phyloP scores from a whole-genome alignment of 306 rosid species.

The Glycine tomentella region DNA sequence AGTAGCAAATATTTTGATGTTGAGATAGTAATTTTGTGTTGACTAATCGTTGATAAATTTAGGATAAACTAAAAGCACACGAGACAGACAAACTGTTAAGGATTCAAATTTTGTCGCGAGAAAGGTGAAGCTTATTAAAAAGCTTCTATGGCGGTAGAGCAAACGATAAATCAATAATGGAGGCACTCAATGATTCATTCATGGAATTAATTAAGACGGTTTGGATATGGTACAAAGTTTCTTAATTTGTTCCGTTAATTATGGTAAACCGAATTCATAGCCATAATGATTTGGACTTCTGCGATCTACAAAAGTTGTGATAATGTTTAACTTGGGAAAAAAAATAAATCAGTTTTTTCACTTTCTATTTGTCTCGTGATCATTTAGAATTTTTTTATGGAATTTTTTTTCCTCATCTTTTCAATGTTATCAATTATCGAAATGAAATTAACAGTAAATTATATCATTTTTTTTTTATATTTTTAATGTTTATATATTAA shows the following conservation, averaged over 20 bases:
- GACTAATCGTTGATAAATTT: neutral
- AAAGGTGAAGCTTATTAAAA: slow-evolving; percentile 24
- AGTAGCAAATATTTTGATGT: too few species aligned
- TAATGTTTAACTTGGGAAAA: neutral
- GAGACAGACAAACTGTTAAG: slow-evolving; percentile 34
- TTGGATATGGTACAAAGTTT: slow-evolving; percentile 17
- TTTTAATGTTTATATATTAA: neutral
- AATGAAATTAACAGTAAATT: neutral
- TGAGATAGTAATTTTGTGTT: neutral
- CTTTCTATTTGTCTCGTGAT: slow-evolving; percentile 3
- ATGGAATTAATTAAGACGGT: slow-evolving; percentile 11
- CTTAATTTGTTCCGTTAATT: slow-evolving; percentile 38
- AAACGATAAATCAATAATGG: slow-evolving; percentile 35
- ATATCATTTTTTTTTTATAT: neutral
- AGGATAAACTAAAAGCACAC: neutral
- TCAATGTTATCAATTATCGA: neutral
- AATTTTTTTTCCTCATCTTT: neutral
- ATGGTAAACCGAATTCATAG: slow-evolving; percentile 35
- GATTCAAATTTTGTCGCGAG: slow-evolving; percentile 9
- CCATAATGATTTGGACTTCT: slow-evolving; percentile 34
- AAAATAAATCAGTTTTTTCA: neutral
- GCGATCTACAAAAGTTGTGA: neutral
- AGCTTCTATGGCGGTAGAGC: slow-evolving; percentile 27
- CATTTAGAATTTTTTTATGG: neutral
- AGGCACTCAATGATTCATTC: slow-evolving; percentile 45